These are phyloP conservation scores for Cladosporium sp. DNA, from an alignment of 2,329 filamentous ascomycete species.

Conservation along the genomic window DNA sequence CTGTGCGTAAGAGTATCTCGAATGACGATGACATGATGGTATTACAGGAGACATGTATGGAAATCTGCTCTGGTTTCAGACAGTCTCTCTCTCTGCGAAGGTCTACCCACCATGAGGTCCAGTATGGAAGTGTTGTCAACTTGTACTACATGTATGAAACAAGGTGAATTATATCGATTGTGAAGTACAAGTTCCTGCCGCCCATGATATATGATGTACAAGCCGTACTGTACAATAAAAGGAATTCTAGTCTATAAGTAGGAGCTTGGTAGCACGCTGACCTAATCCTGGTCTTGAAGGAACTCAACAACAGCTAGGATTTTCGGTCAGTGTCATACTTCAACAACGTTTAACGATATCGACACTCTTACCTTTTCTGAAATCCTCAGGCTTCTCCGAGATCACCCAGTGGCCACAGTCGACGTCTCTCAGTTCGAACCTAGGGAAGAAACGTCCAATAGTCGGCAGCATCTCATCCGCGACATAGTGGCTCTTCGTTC, in stretches of 20 bases:
- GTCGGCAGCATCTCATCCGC: conserved; percentile 78
- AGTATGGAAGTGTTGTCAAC: neutral
- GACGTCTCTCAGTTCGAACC: conserved; percentile 71
- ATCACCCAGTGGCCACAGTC: conserved; percentile 87
- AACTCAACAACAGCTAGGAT: conserved; percentile 65
- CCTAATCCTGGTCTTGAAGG: conserved; percentile 54
- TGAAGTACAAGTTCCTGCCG: neutral
- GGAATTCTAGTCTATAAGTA: conserved; percentile 6
- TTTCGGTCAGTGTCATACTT: conserved; percentile 22
- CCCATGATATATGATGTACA: neutral
- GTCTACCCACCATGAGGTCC: neutral
- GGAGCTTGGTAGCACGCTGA: neutral
- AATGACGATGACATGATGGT: too few species aligned
- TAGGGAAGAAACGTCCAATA: conserved; percentile 80
- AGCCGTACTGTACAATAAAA: conserved; percentile 4
- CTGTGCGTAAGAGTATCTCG: neutral
- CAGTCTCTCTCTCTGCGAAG: neutral
- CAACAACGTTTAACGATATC: neutral
- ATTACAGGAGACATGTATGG: too few species aligned
- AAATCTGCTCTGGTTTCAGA: too few species aligned
- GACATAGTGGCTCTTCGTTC: conserved; percentile 76
- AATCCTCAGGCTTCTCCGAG: conserved; percentile 81
- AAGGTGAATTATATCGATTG: neutral
- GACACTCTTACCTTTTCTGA: conserved; percentile 63
- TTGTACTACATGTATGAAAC: neutral